Conservation (phyloP, 208 protist genomes). For the Acanthamoeba lenticulata region DNA sequence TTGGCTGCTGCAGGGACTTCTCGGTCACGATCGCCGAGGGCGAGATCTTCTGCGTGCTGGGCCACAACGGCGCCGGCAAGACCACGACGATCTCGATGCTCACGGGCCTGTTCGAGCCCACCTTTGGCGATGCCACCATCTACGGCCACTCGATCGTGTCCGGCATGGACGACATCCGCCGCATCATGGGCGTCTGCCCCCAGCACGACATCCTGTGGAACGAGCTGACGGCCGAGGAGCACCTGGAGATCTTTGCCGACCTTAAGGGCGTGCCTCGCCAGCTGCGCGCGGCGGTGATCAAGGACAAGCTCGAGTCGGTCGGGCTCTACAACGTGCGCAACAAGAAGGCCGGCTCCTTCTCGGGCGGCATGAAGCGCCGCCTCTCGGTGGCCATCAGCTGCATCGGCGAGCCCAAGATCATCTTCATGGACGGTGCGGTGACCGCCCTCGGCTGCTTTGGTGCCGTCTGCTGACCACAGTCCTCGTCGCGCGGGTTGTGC, state of each 20-base stretch:
- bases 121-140: slow-evolving; percentile 18
- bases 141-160: background rate
- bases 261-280: slow-evolving; percentile 18
- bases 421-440: slow-evolving; percentile 70
- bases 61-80: slow-evolving; percentile 88
- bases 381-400: slow-evolving; percentile 69
- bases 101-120: slow-evolving; percentile 15
- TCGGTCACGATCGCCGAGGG: slow-evolving; percentile 69
- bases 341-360: slow-evolving; percentile 64
- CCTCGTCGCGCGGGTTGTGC: background rate
- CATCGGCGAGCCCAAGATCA: slow-evolving; percentile 77
- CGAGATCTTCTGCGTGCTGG: slow-evolving; percentile 82
- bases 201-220: slow-evolving; percentile 74
- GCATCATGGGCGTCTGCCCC: slow-evolving; percentile 61
- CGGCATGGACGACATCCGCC: slow-evolving; percentile 42
- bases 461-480: background rate
- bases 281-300: background rate
- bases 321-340: background rate
- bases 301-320: slow-evolving; percentile 63
- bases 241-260: slow-evolving; percentile 67
- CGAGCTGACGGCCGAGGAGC: slow-evolving; percentile 67
- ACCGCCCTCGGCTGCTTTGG: background rate
- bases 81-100: slow-evolving; percentile 29
- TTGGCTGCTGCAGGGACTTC: slow-evolving; percentile 57
- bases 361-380: slow-evolving; percentile 78